Base-by-base conservation (phyloP, 1,284 basidiomycete genomes). In the Ceratobasidium sp. region DNA sequence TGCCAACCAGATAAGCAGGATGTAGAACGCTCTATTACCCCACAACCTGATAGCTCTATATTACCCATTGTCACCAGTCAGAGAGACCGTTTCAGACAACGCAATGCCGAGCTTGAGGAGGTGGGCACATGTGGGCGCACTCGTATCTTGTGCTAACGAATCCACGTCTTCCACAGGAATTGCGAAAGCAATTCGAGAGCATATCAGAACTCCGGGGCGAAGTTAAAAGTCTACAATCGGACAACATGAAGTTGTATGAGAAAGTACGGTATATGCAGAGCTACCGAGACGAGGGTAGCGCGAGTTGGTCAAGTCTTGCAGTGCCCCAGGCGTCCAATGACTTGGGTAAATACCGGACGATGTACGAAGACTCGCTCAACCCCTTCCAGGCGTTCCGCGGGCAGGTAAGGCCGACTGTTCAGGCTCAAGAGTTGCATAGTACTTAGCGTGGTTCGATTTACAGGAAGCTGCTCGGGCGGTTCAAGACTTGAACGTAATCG, bases 341-440 rank as follows among this genome's bases (percentile, higher is more conserved):
- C 80, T 90, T 97, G 84, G 93, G 93, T 81, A 94, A 93, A 83
- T 99, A 99, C 85, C 91, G 93, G 74, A 90, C 93, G 79, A 90
- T 95, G 83, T 99, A 99, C 83, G 97, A 99, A 83, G 95, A 98
- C 84, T 90, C 93, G 65, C 95, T 99, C 91, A 98, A 99, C 83
- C 97, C 97, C 0, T 99, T 99, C 84, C 96, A 98, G 84, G 95
- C 94, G 3, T 99, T 99, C 88, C 91, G 96, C 79, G 96, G 97
- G 3, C 88, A 95, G 83, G 96, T 97, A 82, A 82, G 95, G 89
- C 20, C 8, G 12, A 54, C 27, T 62, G 16, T 3, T 62, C 10
- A 38, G 4, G 23, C 41, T 14, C 12, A 20, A 6, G 27, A 30
- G 70, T 44, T 27, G 18, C 33, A 12, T 48, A 18, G 18, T 18